phyloP scores from a whole-genome alignment of 352 stramenopile genomes.

The Pythium phragmiticola region DNA sequence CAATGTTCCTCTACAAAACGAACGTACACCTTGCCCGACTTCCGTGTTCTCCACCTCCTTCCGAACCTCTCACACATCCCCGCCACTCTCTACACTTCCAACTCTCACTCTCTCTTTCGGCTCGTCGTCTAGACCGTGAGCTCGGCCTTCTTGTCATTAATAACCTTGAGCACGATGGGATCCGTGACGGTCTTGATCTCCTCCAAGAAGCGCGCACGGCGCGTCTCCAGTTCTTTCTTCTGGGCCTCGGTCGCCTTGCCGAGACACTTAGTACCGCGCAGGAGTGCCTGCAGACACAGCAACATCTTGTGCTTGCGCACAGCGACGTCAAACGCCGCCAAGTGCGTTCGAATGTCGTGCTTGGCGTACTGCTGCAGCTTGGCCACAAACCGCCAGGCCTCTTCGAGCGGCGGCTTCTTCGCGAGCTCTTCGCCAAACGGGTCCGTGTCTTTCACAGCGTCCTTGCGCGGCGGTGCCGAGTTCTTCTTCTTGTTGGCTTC shows the following conservation, averaged over 20 bases:
- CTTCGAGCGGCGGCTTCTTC: constrained; percentile 63
- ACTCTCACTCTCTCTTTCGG: no score
- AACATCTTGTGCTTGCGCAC: constrained; percentile 71
- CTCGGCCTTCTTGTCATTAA: constrained; percentile 61
- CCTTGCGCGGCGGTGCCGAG: constrained; percentile 43
- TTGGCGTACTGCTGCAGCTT: constrained; percentile 67
- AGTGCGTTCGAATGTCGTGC: constrained; percentile 61
- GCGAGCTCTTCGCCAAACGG: constrained; percentile 70
- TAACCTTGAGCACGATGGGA: constrained; percentile 52
- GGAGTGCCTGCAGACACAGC: constrained; percentile 74
- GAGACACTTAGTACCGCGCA: constrained; percentile 51
- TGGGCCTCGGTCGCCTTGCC: constrained; percentile 16
- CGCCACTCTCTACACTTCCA: no score
- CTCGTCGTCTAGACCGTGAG: constrained; percentile 42
- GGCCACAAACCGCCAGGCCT: constrained; percentile 75
- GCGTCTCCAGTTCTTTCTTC: constrained; percentile 38
- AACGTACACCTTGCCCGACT: no score
- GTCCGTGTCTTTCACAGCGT: constrained; percentile 61
- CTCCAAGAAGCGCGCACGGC: constrained; percentile 45
- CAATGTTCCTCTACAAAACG: no score
- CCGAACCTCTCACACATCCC: no score
- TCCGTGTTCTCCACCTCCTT: no score
- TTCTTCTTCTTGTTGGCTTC: constrained; percentile 69
- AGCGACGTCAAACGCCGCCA: constrained; percentile 77
- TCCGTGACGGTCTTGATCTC: constrained; percentile 58